Evolutionary conservation across 257 asterid species (phyloP), one percentile per base, ranked within the genome.

Genomic region (Datura wrightii): DNA sequence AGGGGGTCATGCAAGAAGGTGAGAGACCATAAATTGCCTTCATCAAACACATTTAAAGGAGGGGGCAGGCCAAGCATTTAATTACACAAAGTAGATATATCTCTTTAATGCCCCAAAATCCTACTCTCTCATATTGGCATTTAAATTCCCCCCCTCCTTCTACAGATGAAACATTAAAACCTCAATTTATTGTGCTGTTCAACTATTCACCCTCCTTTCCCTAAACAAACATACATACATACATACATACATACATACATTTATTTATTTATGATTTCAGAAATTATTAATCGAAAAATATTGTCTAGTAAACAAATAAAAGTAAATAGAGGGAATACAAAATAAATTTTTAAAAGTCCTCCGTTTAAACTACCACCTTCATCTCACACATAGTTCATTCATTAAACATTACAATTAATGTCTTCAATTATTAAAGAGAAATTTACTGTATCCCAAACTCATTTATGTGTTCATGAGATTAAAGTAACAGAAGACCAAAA

Each of bases 61-160:
- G 91, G 56, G 13, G 92, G 90, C 91, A 90, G 94, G 84, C 89
- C 89, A 66, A 62, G 87, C 89, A 90, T 88, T 91, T 79, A 91
- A 89, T 85, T 86, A 85, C 91, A 85, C 88, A 86, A 24, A 90
- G 94, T 91, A 90, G 92, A 85, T 88, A 86, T 87, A 85, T 76
- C 91, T 79, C 78, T 85, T 91, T 86, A 91, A 91, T 91, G 91
- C 94, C 87, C 82, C 67, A 79, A 74, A 91, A 89, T 87, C 90
- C 89, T 83, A 37, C 89, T 83, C 90, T 81, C 87, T 67, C 76
- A 85, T 76, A 67, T 83, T 88, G 71, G 82, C 90, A 87, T 91
- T 89, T 76, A 88, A 86, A 84, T 69, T 81, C 83, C 83, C 53
- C 85, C 53, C 46, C 53, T 37, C 36, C 53, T 8, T 65, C 65